Base-by-base conservation (phyloP, 495 filamentous ascomycete species). In the Penicillium psychrofluorescens region DNA sequence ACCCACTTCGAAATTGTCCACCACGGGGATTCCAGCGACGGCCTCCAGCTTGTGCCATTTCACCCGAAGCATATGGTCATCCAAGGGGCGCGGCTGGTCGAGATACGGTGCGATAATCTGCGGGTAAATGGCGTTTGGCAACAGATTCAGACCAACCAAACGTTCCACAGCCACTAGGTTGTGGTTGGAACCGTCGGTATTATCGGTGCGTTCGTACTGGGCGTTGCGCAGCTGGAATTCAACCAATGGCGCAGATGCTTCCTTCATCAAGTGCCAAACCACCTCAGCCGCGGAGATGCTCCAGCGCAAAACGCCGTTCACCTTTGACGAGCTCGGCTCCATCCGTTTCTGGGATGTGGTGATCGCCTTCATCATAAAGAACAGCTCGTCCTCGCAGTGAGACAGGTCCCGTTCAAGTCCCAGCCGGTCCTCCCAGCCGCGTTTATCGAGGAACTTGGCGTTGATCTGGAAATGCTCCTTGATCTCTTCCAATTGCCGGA, bases 321-420 rank as follows among this genome's bases (percentile, higher is more conserved):
- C 81, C 49, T 86, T 77, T 2, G 76, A 77, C 41, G 79, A 64
- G 22, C 61, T 63, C 7, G 78, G 75, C 38, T 87, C 89, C 36
- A 80, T 79, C 56, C 89, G 91, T 44, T 90, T 70, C 58, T 99
- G 92, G 8, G 90, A 90, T 3, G 90, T 91, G 1, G 91, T 99
- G 63, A 99, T 97, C 14, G 92, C 92, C 54, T 99, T 96, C 94
- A 97, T 96, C 76, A 97, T 85, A 70, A 99, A 99, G 71, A 99
- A 99, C 30, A 99, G 67, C 64, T 99, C 94, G 56, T 99, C 94
- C 57, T 97, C 94, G 56, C 86, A 96, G 38, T 76, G 79, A 12
- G 86, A 76, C 42, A 99, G 71, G 56, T 99, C 92, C 35, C 86
- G 82, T 54, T 97, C 92, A 16, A 99, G 76, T 7, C 79, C 59